phyloP scores from a whole-genome alignment of 345 rosid species.

The Linum usitatissimum region DNA sequence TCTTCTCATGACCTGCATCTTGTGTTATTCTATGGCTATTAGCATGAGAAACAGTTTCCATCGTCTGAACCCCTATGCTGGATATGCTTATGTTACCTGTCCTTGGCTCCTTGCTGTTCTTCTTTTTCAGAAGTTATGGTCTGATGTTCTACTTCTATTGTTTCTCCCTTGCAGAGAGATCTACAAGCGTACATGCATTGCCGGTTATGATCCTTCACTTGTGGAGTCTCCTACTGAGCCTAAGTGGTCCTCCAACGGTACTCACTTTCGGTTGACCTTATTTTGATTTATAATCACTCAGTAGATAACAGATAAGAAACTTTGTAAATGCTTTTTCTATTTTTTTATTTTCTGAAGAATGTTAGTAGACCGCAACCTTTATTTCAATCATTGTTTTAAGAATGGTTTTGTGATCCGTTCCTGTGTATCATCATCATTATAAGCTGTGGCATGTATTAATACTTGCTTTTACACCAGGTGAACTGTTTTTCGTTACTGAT shows the following conservation, averaged over 20 bases:
- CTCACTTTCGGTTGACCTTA: slow-evolving; percentile 3
- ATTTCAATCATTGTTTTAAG: too few species aligned
- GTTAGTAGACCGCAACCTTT: neutral
- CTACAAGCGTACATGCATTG: slow-evolving; percentile 53
- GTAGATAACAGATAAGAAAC: neutral
- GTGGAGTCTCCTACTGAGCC: slow-evolving; percentile 91
- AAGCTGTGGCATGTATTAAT: slow-evolving; percentile 2
- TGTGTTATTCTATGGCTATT: too few species aligned
- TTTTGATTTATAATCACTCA: neutral
- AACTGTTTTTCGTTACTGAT: slow-evolving; percentile 73
- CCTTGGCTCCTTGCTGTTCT: neutral
- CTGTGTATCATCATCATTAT: neutral
- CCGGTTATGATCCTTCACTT: slow-evolving; percentile 61
- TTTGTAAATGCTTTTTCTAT: neutral
- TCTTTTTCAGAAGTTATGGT: neutral
- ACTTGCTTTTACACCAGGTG: slow-evolving; percentile 41
- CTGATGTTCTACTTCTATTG: neutral
- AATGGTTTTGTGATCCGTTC: neutral
- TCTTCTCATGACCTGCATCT: too few species aligned
- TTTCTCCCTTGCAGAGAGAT: slow-evolving; percentile 43
- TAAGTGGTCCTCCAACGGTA: slow-evolving; percentile 87
- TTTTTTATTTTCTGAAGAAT: neutral
- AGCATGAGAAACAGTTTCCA: too few species aligned
- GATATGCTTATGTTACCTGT: neutral
- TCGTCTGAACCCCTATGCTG: neutral